Evolutionary conservation across 441 rosid genomes (phyloP).

Genomic region (Croton laevigatus): DNA sequence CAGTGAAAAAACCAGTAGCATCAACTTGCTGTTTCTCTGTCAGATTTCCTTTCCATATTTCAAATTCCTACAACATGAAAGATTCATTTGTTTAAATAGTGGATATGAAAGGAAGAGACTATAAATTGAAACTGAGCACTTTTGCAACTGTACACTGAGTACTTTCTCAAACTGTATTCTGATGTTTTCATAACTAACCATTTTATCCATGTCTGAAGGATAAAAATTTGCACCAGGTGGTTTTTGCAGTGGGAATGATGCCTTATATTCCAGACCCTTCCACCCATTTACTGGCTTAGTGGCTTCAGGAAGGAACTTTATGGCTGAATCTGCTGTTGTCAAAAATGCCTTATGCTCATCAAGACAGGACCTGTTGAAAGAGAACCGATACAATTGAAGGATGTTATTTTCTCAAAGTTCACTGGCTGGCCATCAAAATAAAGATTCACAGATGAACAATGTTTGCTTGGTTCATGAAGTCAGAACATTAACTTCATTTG

Average conservation of each 20-base stretch:
- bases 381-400: conserved; percentile 19
- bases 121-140: not conserved
- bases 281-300: conserved; percentile 65
- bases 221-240: conserved; percentile 96
- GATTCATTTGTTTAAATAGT: conserved; percentile 10
- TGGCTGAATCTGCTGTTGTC: conserved; percentile 81
- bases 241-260: conserved; percentile 69
- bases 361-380: conserved; percentile 73
- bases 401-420: conserved; percentile 7
- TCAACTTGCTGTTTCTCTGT: conserved; percentile 51
- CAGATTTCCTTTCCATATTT: conserved; percentile 60
- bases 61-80: conserved; percentile 64
- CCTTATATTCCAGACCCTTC: conserved; percentile 91
- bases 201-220: conserved; percentile 94
- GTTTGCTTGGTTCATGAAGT: not conserved
- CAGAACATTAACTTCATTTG: not conserved
- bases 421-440: not conserved
- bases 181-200: conserved; percentile 38
- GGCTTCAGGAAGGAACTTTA: conserved; percentile 70
- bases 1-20: conserved; percentile 75
- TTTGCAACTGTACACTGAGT: no score
- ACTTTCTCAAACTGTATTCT: not conserved
- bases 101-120: not conserved
- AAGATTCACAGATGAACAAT: not conserved
- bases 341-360: conserved; percentile 88